A percentile compares a stretch with the other conserved stretches of the same genome.
Evolutionary conservation across 1,284 basidiomycete species (phyloP).

Genomic region (Ceratobasidium papillatum): DNA sequence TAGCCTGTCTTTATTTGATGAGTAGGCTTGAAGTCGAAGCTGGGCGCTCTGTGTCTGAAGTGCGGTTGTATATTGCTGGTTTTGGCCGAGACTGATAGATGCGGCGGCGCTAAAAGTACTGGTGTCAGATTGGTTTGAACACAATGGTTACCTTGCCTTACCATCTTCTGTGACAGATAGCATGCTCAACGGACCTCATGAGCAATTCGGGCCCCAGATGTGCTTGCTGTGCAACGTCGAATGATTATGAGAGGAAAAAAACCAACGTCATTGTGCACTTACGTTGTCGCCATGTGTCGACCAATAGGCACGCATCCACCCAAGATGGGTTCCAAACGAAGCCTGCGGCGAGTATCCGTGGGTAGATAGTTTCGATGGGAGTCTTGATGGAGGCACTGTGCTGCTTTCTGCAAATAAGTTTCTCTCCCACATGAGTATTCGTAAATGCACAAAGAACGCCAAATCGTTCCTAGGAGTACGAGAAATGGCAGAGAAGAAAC

Average conservation of each 20-base stretch:
- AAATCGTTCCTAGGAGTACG: neutral
- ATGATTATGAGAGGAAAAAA: neutral
- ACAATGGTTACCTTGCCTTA: neutral
- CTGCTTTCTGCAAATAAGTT: neutral
- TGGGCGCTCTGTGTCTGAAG: constrained; percentile 17
- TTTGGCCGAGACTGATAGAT: constrained; percentile 1
- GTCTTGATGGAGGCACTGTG: neutral
- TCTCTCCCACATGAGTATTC: constrained; percentile 21
- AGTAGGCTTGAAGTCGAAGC: constrained; percentile 7
- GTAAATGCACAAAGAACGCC: neutral
- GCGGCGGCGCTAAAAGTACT: neutral
- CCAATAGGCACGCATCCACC: constrained; percentile 33
- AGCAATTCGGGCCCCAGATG: neutral
- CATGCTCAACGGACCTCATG: constrained; percentile 22
- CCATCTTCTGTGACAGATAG: constrained; percentile 15
- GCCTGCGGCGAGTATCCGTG: neutral
- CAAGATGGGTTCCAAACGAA: constrained; percentile 7
- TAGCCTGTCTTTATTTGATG: neutral
- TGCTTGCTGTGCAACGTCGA: neutral
- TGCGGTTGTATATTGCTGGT: neutral
- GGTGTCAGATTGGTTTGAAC: neutral
- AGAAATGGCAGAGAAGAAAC: constrained; percentile 9
- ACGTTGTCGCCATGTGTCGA: neutral
- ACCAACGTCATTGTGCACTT: neutral
- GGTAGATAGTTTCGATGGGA: neutral